Conservation (phyloP, 2,329 filamentous ascomycete species). For the Neofusicoccum ribis region DNA sequence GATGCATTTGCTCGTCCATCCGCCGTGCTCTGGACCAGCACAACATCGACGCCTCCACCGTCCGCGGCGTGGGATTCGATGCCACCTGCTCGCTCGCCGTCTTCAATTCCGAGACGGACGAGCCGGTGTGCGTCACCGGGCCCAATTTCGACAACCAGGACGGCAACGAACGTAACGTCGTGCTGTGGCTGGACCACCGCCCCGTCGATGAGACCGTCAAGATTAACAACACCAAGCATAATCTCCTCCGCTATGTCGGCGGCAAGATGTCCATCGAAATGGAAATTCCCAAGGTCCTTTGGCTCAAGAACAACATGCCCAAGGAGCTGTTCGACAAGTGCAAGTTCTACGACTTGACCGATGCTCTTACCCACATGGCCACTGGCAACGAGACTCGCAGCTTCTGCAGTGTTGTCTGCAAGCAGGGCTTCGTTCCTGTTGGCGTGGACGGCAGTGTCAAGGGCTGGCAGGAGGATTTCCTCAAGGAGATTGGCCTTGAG, state of each 20-base stretch:
- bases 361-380: conserved; percentile 90
- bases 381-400: conserved; percentile 89
- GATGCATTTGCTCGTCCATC: conserved; percentile 86
- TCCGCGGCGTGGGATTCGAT: conserved; percentile 94
- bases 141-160: conserved; percentile 77
- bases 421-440: conserved; percentile 95
- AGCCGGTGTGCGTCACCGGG: conserved; percentile 86
- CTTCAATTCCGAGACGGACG: conserved; percentile 84
- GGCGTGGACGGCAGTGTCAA: conserved; percentile 96
- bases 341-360: conserved; percentile 95
- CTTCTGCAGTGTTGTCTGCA: conserved; percentile 95
- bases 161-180: conserved; percentile 87
- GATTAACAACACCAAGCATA: conserved; percentile 91
- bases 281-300: conserved; percentile 98
- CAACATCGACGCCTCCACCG: conserved; percentile 70
- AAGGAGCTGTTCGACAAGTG: conserved; percentile 84
- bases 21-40: conserved; percentile 80
- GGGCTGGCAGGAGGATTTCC: conserved; percentile 97
- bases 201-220: conserved; percentile 86
- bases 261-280: conserved; percentile 99
- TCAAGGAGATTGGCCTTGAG: conserved; percentile 79
- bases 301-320: conserved; percentile 98
- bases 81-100: conserved; percentile 97
- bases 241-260: conserved; percentile 91
- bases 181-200: conserved; percentile 95